Evolutionary conservation across 768 basidiomycete genomes (phyloP).

Genomic region (Solioccasus polychromus): DNA sequence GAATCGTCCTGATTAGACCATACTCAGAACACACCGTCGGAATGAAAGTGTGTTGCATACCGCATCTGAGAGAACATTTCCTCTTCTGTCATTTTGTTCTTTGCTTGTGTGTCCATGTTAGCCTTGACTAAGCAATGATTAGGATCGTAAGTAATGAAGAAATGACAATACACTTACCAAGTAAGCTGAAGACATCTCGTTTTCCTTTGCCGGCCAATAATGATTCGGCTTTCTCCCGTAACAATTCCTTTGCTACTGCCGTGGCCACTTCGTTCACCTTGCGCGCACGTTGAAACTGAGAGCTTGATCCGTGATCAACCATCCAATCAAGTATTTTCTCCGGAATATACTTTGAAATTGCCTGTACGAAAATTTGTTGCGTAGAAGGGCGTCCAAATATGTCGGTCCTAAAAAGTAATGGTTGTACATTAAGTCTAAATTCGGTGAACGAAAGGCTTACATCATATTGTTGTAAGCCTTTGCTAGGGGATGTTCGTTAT

Average conservation of each 20-base stretch:
- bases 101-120: slow-evolving; percentile 22
- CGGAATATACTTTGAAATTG: slow-evolving; percentile 8
- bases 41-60: slow-evolving; percentile 8
- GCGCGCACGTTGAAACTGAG: slow-evolving; percentile 1
- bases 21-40: neutral
- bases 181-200: slow-evolving; percentile 25
- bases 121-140: slow-evolving; percentile 14
- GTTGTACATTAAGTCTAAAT: neutral
- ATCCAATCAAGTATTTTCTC: neutral
- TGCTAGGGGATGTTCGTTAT: slow-evolving; percentile 2
- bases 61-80: slow-evolving; percentile 16
- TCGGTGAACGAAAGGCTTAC: neutral
- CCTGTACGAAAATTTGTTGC: slow-evolving; percentile 5
- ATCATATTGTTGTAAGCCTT: slow-evolving; percentile 4
- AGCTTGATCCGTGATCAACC: neutral
- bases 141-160: neutral
- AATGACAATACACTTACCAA: slow-evolving; percentile 30
- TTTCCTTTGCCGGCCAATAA: slow-evolving; percentile 12
- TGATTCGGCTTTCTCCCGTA: slow-evolving; percentile 6
- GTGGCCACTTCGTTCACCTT: neutral
- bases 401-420: neutral
- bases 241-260: slow-evolving; percentile 1
- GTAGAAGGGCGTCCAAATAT: slow-evolving; percentile 10
- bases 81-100: slow-evolving; percentile 13
- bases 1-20: slow-evolving; percentile 34